Percentiles rank a stretch among this genome's conserved stretches.
These are phyloP conservation scores for Chytriomyces hyalinus DNA, from an alignment of 192 early-diverging fungal genomes.

Conservation along the genomic window DNA sequence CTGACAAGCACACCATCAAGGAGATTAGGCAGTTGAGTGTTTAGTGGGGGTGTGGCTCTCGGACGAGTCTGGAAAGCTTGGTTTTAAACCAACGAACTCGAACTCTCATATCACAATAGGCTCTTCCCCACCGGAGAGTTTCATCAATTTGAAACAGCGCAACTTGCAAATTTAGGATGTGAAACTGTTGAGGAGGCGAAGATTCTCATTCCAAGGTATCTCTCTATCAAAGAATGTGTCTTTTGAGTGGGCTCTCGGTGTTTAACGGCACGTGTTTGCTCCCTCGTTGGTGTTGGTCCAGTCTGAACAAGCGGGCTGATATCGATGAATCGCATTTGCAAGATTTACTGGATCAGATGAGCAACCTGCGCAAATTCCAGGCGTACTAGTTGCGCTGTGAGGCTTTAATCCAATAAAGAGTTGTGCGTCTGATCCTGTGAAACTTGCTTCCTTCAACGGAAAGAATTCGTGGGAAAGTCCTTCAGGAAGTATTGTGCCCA, in stretches of 20 bases:
- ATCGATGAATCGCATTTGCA: slow-evolving; percentile 76
- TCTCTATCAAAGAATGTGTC: neutral
- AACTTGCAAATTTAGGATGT: slow-evolving; percentile 89
- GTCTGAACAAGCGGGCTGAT: slow-evolving; percentile 64
- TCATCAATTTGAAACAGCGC: slow-evolving; percentile 85
- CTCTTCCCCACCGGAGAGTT: slow-evolving; percentile 53
- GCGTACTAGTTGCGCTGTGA: neutral
- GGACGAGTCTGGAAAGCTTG: neutral
- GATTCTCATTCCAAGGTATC: slow-evolving; percentile 86
- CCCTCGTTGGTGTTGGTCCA: slow-evolving; percentile 31
- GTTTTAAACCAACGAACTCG: neutral
- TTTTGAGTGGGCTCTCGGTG: neutral
- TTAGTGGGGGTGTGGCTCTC: neutral
- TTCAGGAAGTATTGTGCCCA: no score
- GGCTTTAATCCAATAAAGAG: no score
- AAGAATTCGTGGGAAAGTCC: no score
- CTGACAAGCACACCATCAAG: slow-evolving; percentile 82
- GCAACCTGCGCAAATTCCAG: slow-evolving; percentile 76
- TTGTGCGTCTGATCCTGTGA: no score
- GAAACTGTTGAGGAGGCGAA: slow-evolving; percentile 91
- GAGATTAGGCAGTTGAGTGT: slow-evolving; percentile 71
- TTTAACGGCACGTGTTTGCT: neutral
- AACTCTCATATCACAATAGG: slow-evolving; percentile 19
- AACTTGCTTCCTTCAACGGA: no score
- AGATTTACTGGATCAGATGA: slow-evolving; percentile 79